Percentiles rank a stretch among this genome's conserved stretches.
Evolutionary conservation across 2,329 filamentous ascomycete genomes (phyloP).

Genomic region (Cercospora brassicicola): DNA sequence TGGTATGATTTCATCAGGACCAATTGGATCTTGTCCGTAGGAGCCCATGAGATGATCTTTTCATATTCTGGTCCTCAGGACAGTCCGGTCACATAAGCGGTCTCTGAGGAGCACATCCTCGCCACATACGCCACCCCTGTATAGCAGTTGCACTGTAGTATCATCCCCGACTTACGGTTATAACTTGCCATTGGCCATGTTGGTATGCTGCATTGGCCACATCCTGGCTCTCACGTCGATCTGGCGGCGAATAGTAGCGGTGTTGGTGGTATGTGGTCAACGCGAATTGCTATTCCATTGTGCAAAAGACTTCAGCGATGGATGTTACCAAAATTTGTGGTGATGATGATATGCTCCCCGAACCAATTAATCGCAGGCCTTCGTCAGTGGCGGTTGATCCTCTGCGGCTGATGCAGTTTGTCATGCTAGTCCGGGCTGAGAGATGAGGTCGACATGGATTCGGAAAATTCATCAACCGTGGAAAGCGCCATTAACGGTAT

Average conservation of each 20-base stretch:
- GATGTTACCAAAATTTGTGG: background rate
- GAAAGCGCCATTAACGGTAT: background rate
- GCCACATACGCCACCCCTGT: background rate
- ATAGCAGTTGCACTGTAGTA: background rate
- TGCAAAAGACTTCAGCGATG: background rate
- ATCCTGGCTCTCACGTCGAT: background rate
- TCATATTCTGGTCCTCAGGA: background rate
- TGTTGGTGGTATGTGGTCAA: background rate
- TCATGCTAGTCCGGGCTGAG: background rate
- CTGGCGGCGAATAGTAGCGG: background rate
- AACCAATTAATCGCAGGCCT: background rate
- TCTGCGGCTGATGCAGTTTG: background rate
- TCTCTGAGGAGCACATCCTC: background rate
- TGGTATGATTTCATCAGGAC: background rate
- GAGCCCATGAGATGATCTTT: background rate
- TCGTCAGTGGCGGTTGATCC: background rate
- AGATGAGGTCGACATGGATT: background rate
- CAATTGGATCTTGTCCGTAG: background rate
- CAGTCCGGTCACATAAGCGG: background rate
- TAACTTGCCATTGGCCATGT: background rate
- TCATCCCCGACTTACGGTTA: background rate
- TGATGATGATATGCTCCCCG: background rate
- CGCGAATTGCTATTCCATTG: background rate
- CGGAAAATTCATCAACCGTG: background rate
- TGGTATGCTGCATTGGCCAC: background rate